phyloP scores from a whole-genome alignment of 768 basidiomycete species.

The Rhizopogon sp. region DNA sequence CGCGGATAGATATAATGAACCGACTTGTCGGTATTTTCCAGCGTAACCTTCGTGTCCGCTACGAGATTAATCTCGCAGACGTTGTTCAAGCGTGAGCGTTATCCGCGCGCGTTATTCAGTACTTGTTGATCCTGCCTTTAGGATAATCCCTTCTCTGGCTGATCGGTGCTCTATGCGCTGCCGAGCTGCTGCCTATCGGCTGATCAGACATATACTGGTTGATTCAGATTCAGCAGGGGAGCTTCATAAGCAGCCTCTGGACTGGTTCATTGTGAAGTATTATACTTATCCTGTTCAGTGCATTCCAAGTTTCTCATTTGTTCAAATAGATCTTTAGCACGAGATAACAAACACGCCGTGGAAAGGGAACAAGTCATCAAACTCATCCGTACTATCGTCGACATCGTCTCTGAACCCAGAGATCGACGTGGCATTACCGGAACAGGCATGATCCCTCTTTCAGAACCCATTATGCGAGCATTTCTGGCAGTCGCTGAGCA shows the following conservation, averaged over 20 bases:
- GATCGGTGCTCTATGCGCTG: conserved; percentile 69
- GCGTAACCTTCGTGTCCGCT: conserved; percentile 68
- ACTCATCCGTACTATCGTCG: conserved; percentile 77
- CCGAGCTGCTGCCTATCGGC: conserved; percentile 77
- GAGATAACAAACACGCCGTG: conserved; percentile 75
- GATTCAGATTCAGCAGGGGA: conserved; percentile 66
- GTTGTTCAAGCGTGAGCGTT: conserved; percentile 68
- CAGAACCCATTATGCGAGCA: conserved; percentile 77
- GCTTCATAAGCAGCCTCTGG: conserved; percentile 61
- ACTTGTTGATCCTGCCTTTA: conserved; percentile 27
- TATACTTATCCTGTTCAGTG: conserved; percentile 12
- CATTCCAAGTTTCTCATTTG: conserved; percentile 5
- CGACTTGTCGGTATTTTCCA: conserved; percentile 62
- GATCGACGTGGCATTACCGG: conserved; percentile 35
- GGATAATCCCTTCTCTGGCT: conserved; percentile 73
- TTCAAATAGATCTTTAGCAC: conserved; percentile 63
- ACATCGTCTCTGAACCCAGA: conserved; percentile 61
- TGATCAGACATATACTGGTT: conserved; percentile 74
- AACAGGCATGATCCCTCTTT: conserved; percentile 51
- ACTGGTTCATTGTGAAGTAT: conserved; percentile 90
- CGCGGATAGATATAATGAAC: conserved; percentile 59
- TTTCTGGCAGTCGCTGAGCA: conserved; percentile 93
- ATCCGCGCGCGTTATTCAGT: neutral
- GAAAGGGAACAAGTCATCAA: conserved; percentile 94
- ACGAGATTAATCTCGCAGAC: conserved; percentile 66